Evolutionary conservation across 208 protist species (phyloP).

Genomic region (Trypanosoma cruzi): DNA sequence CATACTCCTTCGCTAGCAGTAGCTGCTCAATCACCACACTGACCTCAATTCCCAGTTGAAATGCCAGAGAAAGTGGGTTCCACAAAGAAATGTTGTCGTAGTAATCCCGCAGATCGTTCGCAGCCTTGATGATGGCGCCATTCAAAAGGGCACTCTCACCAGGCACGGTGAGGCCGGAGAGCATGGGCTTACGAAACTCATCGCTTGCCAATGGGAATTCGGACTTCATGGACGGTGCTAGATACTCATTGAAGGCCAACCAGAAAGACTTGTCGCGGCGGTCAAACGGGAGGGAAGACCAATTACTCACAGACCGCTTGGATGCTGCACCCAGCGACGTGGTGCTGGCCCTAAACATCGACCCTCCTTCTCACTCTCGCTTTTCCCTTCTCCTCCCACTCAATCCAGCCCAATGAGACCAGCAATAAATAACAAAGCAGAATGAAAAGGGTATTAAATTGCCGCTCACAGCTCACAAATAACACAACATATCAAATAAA

Average conservation of each 20-base stretch:
- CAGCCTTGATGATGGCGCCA: conserved; percentile 31
- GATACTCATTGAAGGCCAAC: conserved; percentile 54
- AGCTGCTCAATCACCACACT: conserved; percentile 76
- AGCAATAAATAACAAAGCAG: background rate
- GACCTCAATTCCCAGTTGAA: conserved; percentile 51
- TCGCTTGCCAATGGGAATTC: conserved; percentile 49
- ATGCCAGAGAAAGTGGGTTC: conserved; percentile 69
- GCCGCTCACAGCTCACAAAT: background rate
- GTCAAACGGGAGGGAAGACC: conserved; percentile 47
- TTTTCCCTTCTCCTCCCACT: background rate
- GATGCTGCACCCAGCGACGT: background rate
- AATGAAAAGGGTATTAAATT: conserved; percentile 14
- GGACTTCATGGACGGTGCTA: conserved; percentile 40
- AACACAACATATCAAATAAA: conserved; percentile 10
- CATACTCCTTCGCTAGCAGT: conserved; percentile 64
- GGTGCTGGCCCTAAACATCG: background rate
- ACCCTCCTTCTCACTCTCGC: background rate
- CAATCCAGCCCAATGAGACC: background rate
- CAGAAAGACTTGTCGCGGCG: conserved; percentile 69
- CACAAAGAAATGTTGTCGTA: conserved; percentile 73
- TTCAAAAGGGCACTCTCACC: conserved; percentile 41
- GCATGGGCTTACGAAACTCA: conserved; percentile 51
- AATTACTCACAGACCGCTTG: conserved; percentile 19
- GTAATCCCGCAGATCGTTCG: conserved; percentile 52
- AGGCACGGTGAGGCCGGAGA: conserved; percentile 37